These are phyloP conservation scores for Athelia psychrophila DNA, from an alignment of 1,284 basidiomycete species.

Conservation along the genomic window DNA sequence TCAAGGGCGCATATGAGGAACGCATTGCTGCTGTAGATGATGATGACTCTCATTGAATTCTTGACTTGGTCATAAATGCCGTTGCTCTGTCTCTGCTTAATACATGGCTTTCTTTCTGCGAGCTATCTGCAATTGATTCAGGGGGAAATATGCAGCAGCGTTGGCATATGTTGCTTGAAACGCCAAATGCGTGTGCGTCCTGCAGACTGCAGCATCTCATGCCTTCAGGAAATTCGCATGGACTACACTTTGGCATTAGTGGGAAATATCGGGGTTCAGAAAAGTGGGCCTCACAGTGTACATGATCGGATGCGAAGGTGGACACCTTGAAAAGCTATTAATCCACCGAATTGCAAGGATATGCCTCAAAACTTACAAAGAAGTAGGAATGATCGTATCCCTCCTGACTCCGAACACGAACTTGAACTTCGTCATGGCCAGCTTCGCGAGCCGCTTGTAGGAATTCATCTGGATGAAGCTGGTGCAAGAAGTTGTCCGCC, in stretches of 20 bases:
- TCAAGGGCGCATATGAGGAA: slow-evolving; percentile 56
- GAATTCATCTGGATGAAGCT: slow-evolving; percentile 89
- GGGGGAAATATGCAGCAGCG: no score
- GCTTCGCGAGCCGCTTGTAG: slow-evolving; percentile 71
- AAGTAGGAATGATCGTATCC: slow-evolving; percentile 95
- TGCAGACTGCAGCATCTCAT: slow-evolving; percentile 17
- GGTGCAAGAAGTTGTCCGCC: slow-evolving; percentile 84
- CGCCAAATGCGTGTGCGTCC: no score
- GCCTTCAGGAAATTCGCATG: slow-evolving; percentile 78
- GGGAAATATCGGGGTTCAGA: not conserved
- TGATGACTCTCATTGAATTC: slow-evolving; percentile 8
- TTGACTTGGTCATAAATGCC: slow-evolving; percentile 4
- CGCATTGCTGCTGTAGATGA: slow-evolving; percentile 34
- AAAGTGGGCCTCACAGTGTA: slow-evolving; percentile 46
- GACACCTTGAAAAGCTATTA: slow-evolving; percentile 52
- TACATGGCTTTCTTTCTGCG: no score
- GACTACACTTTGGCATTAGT: slow-evolving; percentile 40
- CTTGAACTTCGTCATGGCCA: slow-evolving; percentile 74
- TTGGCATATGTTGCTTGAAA: no score
- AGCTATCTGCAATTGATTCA: no score
- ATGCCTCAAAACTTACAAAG: slow-evolving; percentile 60
- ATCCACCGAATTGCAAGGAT: no score
- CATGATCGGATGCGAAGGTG: slow-evolving; percentile 68
- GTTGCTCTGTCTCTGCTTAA: no score
- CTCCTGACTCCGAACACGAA: slow-evolving; percentile 79